Evolutionary conservation across 331 rosid species (phyloP).

Genomic region (Saraca asoca): DNA sequence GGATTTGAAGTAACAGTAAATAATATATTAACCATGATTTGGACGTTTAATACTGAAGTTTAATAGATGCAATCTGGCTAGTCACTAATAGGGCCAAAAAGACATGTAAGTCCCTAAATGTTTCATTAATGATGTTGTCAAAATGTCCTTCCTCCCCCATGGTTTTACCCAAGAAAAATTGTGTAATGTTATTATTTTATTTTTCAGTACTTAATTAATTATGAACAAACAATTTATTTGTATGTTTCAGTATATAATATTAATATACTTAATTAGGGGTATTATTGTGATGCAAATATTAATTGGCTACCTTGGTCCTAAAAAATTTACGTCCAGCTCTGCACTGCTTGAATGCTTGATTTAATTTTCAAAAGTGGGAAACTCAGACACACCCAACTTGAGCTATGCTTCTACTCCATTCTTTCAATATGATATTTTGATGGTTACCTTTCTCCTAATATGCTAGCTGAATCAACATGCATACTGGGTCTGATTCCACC

Average conservation of each 20-base stretch:
- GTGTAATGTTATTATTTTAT: too few species aligned
- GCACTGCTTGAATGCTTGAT: conserved; percentile 1
- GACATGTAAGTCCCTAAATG: background rate
- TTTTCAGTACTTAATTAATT: too few species aligned
- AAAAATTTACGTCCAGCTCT: background rate
- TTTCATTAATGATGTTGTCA: too few species aligned
- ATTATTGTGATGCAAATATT: too few species aligned
- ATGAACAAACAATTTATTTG: too few species aligned
- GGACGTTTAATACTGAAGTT: too few species aligned
- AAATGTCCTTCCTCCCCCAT: too few species aligned
- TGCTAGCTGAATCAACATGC: conserved; percentile 22
- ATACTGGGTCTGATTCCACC: conserved; percentile 10
- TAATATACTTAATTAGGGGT: too few species aligned
- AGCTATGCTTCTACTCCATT: conserved; percentile 16
- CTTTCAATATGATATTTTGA: conserved; percentile 16
- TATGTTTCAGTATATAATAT: too few species aligned
- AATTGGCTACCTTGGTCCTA: too few species aligned
- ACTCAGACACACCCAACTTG: conserved; percentile 9
- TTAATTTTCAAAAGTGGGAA: conserved; percentile 27
- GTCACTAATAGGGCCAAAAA: conserved; percentile 20
- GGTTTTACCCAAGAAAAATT: too few species aligned
- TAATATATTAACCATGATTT: background rate
- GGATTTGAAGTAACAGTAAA: conserved; percentile 5
- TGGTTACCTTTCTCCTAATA: conserved; percentile 10
- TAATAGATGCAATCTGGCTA: too few species aligned